phyloP scores from a whole-genome alignment of 257 asterid species.

The Scutellaria galericulata region DNA sequence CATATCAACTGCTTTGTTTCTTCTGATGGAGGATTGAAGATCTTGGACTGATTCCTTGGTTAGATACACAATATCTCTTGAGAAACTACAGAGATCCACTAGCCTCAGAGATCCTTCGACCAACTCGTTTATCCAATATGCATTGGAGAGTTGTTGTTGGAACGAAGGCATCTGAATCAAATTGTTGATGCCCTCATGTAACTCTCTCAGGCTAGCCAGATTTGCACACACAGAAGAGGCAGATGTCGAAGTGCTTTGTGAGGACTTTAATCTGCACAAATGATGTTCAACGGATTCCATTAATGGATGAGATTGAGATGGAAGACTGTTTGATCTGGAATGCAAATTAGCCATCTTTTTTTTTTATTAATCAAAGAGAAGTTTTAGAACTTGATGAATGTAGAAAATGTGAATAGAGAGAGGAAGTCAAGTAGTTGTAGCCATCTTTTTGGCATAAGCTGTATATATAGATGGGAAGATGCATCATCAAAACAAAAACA shows the following conservation, averaged over 20 bases:
- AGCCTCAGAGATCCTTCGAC: slow-evolving; percentile 44
- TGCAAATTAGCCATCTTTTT: background rate
- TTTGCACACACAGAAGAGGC: slow-evolving; percentile 38
- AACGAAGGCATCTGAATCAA: background rate
- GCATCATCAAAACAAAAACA: too few species aligned
- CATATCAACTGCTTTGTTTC: slow-evolving; percentile 32
- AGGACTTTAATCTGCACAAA: slow-evolving; percentile 40
- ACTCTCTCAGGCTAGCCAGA: slow-evolving; percentile 43
- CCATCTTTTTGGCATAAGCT: too few species aligned
- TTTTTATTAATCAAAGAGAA: background rate
- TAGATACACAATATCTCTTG: slow-evolving; percentile 36
- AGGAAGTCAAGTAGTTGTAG: too few species aligned
- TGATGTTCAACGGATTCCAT: slow-evolving; percentile 32
- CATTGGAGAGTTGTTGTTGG: slow-evolving; percentile 31
- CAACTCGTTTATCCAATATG: slow-evolving; percentile 46
- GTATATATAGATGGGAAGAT: too few species aligned
- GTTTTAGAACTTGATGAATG: background rate
- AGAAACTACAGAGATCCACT: slow-evolving; percentile 43
- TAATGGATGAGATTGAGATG: slow-evolving; percentile 44
- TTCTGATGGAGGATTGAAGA: slow-evolving; percentile 42
- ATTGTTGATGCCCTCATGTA: background rate
- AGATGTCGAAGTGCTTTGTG: slow-evolving; percentile 11
- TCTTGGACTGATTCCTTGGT: slow-evolving; percentile 46
- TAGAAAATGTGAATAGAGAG: too few species aligned
- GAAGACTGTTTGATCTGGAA: slow-evolving; percentile 8